A percentile compares a stretch with the other conserved stretches of the same genome.
These are phyloP conservation scores for Ogataea glucozyma DNA, from an alignment of 805 yeast species.

Conservation along the genomic window DNA sequence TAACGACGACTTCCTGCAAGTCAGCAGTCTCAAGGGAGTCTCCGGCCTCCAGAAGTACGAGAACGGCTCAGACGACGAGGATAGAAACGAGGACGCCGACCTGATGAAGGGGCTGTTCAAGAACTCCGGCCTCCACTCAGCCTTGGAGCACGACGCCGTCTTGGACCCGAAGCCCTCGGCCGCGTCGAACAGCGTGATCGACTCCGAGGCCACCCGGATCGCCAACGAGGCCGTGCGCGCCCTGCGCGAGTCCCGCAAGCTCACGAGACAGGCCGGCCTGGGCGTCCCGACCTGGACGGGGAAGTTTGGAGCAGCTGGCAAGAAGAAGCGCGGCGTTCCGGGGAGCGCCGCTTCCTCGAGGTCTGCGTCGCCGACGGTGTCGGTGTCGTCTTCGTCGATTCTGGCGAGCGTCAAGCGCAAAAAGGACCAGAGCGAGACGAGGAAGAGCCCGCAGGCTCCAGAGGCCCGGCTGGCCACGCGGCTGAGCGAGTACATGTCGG, in stretches of 20 bases:
- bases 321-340: no score
- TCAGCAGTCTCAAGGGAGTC: constrained; percentile 69
- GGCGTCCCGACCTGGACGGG: constrained; percentile 99
- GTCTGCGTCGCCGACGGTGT: constrained; percentile 13
- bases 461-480: constrained; percentile 23
- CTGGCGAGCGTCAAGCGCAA: constrained; percentile 47
- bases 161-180: constrained; percentile 44
- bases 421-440: constrained; percentile 9
- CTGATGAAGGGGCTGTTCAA: constrained; percentile 75
- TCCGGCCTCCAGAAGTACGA: constrained; percentile 66
- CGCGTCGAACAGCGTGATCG: constrained; percentile 56
- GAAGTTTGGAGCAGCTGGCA: constrained; percentile 82
- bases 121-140: constrained; percentile 65
- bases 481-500: constrained; percentile 32
- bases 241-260: constrained; percentile 58
- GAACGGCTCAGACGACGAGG: constrained; percentile 43
- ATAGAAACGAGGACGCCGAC: constrained; percentile 52
- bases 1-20: constrained; percentile 67
- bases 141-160: constrained; percentile 77
- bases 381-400: constrained; percentile 49
- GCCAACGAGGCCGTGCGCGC: constrained; percentile 66
- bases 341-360: constrained; percentile 4
- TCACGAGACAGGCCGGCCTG: constrained; percentile 47
- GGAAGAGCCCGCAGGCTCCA: constrained; percentile 8
- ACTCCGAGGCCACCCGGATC: constrained; percentile 60